These are phyloP conservation scores for Colletotrichum sp. DNA, from an alignment of 2,329 filamentous ascomycete species.

Conservation along the genomic window DNA sequence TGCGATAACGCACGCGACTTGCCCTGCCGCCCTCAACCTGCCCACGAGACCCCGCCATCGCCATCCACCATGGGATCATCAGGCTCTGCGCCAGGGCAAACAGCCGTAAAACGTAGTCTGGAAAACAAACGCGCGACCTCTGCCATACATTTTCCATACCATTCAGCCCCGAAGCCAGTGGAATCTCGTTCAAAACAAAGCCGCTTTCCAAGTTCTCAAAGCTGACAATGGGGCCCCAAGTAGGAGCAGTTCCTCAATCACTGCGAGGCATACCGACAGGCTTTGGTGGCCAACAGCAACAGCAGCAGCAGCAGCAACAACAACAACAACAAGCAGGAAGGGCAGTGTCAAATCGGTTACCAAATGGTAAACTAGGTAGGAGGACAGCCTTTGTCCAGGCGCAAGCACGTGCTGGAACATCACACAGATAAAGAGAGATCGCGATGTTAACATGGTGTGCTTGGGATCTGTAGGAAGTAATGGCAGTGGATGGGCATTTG, in stretches of 20 bases:
- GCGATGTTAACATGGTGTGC: conserved; percentile 26
- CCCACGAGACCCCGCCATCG: neutral
- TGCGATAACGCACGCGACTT: neutral
- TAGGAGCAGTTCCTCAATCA: conserved; percentile 66
- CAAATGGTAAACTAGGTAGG: conserved; percentile 70
- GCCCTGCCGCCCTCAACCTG: neutral
- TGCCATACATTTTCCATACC: neutral
- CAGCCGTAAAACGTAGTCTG: neutral
- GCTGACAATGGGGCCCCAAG: conserved; percentile 35
- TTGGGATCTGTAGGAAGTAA: conserved; percentile 48
- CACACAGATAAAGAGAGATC: neutral
- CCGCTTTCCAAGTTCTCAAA: neutral
- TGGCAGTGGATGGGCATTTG: conserved; percentile 66
- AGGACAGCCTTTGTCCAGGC: neutral
- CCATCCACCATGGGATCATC: neutral
- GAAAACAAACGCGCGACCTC: neutral
- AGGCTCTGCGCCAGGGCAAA: neutral
- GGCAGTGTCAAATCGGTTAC: conserved; percentile 63
- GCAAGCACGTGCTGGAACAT: neutral
- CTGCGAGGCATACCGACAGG: conserved; percentile 66
- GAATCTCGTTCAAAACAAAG: neutral
- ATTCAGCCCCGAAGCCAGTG: neutral
- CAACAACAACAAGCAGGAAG: conserved; percentile 55
- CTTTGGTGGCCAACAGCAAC: conserved; percentile 65
- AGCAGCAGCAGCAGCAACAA: conserved; percentile 51